Conservation (phyloP, 129 eudicot species). For the Saposhnikovia divaricata region DNA sequence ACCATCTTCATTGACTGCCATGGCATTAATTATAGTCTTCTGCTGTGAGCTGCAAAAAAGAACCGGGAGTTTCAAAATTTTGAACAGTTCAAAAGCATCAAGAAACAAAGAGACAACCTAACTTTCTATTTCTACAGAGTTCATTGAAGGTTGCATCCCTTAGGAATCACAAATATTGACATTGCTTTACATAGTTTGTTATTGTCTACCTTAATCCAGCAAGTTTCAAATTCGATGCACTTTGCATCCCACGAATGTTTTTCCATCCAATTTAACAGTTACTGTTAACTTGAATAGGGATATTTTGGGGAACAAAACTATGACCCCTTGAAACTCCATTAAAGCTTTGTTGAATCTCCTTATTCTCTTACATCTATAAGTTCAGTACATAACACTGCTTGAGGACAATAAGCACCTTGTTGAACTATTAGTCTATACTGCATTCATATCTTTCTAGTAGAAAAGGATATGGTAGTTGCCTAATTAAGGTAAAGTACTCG, state of each 20-base stretch:
- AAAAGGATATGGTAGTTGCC: too few relatives aligned
- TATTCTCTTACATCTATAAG: too few relatives aligned
- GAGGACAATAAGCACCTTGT: too few relatives aligned
- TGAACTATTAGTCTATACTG: too few relatives aligned
- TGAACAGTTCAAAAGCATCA: not conserved
- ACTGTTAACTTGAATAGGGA: not conserved
- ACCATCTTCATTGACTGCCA: constrained; percentile 93
- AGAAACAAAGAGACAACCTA: not conserved
- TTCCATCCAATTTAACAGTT: not conserved
- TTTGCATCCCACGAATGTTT: not conserved
- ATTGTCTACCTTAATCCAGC: not conserved
- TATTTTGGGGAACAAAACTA: too few relatives aligned
- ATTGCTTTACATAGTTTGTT: not conserved
- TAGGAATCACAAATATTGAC: not conserved
- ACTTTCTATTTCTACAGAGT: not conserved
- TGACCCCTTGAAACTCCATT: too few relatives aligned
- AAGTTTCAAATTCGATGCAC: not conserved
- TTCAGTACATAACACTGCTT: too few relatives aligned
- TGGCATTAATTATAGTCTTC: constrained; percentile 84
- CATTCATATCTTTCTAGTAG: too few relatives aligned
- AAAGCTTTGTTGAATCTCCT: too few relatives aligned
- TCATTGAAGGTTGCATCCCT: not conserved
- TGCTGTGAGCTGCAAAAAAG: constrained; percentile 68
- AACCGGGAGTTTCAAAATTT: not conserved
- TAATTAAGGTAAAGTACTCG: too few relatives aligned